Conservation (phyloP, 176 grass and related monocot species). For the Olyra latifolia region DNA sequence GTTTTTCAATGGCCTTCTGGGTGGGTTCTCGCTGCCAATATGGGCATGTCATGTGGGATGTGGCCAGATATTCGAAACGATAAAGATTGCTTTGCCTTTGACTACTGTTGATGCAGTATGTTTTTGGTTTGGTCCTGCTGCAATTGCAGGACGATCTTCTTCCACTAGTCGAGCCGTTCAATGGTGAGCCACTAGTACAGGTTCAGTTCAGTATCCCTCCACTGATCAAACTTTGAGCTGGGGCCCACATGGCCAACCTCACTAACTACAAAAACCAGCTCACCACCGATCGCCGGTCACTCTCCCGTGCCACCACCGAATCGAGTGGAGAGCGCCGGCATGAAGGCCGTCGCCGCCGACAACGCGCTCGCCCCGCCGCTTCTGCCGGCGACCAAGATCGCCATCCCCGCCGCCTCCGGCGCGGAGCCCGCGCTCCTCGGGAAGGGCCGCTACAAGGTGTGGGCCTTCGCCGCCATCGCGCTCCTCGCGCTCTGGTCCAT, state of each 20-base stretch:
- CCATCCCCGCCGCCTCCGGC: background rate
- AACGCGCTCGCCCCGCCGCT: conserved; percentile 3
- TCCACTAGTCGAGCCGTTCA: background rate
- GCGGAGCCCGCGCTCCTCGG: conserved; percentile 32
- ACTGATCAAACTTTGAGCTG: background rate
- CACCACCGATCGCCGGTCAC: too few relatives aligned
- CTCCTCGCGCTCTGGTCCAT: conserved; percentile 97
- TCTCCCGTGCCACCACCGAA: too few relatives aligned
- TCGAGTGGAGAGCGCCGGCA: conserved; percentile 23
- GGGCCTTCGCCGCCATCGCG: conserved; percentile 84
- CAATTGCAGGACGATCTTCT: background rate
- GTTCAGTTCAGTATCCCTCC: background rate
- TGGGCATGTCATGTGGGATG: background rate
- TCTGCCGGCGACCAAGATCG: conserved; percentile 35
- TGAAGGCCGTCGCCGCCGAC: conserved; percentile 49
- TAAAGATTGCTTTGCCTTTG: background rate
- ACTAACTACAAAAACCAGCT: conserved; percentile 36
- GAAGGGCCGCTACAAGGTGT: conserved; percentile 87
- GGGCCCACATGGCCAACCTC: conserved; percentile 44
- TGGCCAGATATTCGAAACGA: background rate
- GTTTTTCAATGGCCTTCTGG: background rate
- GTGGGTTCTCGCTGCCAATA: background rate
- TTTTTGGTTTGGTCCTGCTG: background rate
- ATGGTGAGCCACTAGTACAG: too few relatives aligned
- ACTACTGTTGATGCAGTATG: background rate